Evolutionary conservation across 768 basidiomycete genomes (phyloP).

Genomic region (Suillus spraguei): DNA sequence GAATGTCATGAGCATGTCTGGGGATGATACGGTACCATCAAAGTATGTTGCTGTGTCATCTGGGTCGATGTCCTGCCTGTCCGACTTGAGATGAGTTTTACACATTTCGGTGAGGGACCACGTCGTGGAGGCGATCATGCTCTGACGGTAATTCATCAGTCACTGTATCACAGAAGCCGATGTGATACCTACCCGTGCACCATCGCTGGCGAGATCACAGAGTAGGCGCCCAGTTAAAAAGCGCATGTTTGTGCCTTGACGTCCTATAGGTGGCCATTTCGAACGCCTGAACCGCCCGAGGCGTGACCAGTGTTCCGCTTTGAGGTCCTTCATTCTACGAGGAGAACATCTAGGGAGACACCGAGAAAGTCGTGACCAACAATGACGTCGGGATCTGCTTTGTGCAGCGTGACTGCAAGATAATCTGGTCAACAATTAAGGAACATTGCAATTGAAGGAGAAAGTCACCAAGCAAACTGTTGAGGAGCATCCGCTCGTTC

Average conservation of each 20-base stretch:
- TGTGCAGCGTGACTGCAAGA: slow-evolving; percentile 66
- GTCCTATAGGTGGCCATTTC: slow-evolving; percentile 81
- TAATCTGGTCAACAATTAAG: slow-evolving; percentile 7
- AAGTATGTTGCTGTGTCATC: slow-evolving; percentile 93
- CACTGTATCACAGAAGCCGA: not conserved
- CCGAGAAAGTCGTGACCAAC: slow-evolving; percentile 95
- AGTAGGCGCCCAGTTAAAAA: slow-evolving; percentile 85
- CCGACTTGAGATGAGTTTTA: slow-evolving; percentile 80
- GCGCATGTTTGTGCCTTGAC: slow-evolving; percentile 80
- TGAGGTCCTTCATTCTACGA: slow-evolving; percentile 89
- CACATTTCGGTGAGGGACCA: slow-evolving; percentile 99
- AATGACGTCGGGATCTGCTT: slow-evolving; percentile 91
- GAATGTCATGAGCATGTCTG: slow-evolving; percentile 82
- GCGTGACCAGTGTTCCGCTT: slow-evolving; percentile 92
- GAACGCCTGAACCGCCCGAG: slow-evolving; percentile 87
- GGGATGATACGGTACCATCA: slow-evolving; percentile 76
- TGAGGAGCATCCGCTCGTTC: slow-evolving; percentile 87
- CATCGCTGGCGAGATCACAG: slow-evolving; percentile 93
- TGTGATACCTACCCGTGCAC: slow-evolving; percentile 70
- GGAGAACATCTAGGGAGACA: slow-evolving; percentile 84
- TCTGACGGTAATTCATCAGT: slow-evolving; percentile 43
- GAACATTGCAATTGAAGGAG: not conserved
- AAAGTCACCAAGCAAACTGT: slow-evolving; percentile 66
- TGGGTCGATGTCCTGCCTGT: slow-evolving; percentile 92
- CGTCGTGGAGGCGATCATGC: slow-evolving; percentile 96